Percentiles rank a stretch among this genome's conserved stretches.
These are phyloP conservation scores for Trichoderma pleuroti DNA, from an alignment of 2,329 filamentous ascomycete genomes.

Conservation along the genomic window DNA sequence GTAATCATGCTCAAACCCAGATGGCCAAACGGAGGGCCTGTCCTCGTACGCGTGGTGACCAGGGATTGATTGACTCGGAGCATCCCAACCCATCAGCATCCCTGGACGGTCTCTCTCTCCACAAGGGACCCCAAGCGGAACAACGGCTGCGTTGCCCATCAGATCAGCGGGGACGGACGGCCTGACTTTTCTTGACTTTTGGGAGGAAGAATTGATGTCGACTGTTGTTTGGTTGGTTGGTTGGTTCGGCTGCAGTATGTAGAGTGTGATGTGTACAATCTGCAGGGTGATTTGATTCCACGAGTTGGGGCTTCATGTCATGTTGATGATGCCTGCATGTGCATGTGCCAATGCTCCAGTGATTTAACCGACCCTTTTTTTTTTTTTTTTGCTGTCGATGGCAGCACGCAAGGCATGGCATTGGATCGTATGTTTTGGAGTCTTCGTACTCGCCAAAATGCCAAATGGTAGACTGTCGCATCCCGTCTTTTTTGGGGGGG, in stretches of 20 bases:
- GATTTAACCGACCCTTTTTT: not conserved
- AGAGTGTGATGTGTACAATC: not conserved
- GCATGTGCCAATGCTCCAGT: not conserved
- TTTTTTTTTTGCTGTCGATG: not conserved
- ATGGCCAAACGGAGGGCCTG: not conserved
- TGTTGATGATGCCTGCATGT: not conserved
- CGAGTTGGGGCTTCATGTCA: not conserved
- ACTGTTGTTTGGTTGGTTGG: not conserved
- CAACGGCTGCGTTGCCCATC: not conserved
- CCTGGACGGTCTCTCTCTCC: not conserved
- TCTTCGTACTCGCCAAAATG: conserved; percentile 5
- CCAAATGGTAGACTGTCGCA: not conserved
- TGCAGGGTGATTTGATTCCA: not conserved
- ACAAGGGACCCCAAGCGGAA: not conserved
- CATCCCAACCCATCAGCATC: not conserved
- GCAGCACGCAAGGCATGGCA: not conserved
- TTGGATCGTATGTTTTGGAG: not conserved
- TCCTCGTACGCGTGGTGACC: not conserved
- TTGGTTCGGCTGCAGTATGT: not conserved
- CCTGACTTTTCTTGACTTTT: too few relatives aligned
- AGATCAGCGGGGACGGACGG: conserved; percentile 9
- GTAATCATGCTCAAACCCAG: not conserved
- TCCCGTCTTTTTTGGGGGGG: not conserved
- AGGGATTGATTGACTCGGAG: not conserved
- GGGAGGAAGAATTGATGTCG: not conserved